Conservation (phyloP, 768 basidiomycete genomes). For the Ramaria sp. region DNA sequence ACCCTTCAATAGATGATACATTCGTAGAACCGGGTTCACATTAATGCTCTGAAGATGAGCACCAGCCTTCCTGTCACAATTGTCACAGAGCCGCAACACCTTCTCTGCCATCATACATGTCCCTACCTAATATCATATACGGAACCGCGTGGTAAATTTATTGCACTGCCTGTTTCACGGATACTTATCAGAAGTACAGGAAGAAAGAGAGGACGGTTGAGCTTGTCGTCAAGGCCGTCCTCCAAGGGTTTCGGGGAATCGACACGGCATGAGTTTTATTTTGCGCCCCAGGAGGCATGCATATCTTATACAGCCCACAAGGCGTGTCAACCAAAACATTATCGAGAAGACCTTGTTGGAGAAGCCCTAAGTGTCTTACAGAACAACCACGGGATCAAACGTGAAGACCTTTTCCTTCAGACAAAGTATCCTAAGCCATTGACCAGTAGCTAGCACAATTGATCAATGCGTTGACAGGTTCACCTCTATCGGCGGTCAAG, state of each 20-base stretch:
- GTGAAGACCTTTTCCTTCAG: conserved; percentile 67
- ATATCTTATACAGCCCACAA: conserved; percentile 1
- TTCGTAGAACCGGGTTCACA: conserved; percentile 20
- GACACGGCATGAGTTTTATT: conserved; percentile 55
- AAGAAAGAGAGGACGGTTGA: conserved; percentile 62
- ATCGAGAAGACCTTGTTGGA: conserved; percentile 73
- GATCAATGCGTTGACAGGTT: conserved; percentile 32
- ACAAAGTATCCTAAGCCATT: conserved; percentile 44
- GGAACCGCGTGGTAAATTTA: conserved; percentile 29
- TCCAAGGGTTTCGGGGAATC: conserved; percentile 69
- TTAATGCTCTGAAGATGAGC: neutral
- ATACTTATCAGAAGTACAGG: conserved; percentile 28
- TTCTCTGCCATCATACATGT: neutral
- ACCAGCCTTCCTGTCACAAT: neutral
- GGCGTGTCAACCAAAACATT: conserved; percentile 64
- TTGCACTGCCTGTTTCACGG: neutral
- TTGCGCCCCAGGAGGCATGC: conserved; percentile 9
- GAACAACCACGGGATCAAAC: conserved; percentile 45
- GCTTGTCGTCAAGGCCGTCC: conserved; percentile 60
- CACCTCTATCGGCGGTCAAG: conserved; percentile 67
- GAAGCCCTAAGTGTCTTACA: conserved; percentile 50
- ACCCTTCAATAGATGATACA: conserved; percentile 94
- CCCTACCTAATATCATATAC: conserved; percentile 23
- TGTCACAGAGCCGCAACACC: neutral
- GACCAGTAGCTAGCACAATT: no score